These are phyloP conservation scores for Kuraishia capsulata DNA, from an alignment of 805 yeast genomes.

Conservation along the genomic window DNA sequence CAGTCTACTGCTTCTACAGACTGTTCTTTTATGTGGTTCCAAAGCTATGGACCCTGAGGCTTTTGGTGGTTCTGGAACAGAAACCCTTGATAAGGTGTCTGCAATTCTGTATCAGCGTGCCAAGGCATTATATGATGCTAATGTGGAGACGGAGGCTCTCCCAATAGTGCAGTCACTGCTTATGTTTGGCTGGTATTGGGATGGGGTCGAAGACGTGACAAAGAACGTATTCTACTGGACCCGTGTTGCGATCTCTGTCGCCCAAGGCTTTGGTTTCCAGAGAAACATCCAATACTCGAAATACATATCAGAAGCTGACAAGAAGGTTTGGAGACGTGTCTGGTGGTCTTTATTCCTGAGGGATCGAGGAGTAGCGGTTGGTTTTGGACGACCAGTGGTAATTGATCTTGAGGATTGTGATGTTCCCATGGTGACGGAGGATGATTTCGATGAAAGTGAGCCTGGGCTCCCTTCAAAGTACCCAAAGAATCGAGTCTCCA, in stretches of 20 bases:
- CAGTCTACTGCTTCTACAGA: constrained; percentile 52
- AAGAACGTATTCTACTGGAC: constrained; percentile 65
- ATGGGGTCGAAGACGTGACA: constrained; percentile 61
- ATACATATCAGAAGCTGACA: constrained; percentile 8
- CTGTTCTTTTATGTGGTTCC: constrained; percentile 62
- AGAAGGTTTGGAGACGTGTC: constrained; percentile 13
- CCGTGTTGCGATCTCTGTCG: constrained; percentile 57
- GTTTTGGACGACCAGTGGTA: constrained; percentile 64
- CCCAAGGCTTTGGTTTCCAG: constrained; percentile 73
- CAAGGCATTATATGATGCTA: constrained; percentile 64
- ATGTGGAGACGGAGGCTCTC: constrained; percentile 57
- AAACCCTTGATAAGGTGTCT: constrained; percentile 33
- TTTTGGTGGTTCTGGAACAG: constrained; percentile 25
- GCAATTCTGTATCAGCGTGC: constrained; percentile 63
- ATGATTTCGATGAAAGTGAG: constrained; percentile 55
- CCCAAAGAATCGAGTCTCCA: constrained; percentile 34
- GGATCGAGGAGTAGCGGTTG: constrained; percentile 61
- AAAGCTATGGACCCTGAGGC: constrained; percentile 47
- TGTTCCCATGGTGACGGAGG: constrained; percentile 60
- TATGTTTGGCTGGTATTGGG: constrained; percentile 64
- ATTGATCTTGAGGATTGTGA: constrained; percentile 69
- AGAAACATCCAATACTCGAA: constrained; percentile 21
- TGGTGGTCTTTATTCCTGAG: constrained; percentile 76
- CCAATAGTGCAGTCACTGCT: constrained; percentile 52
- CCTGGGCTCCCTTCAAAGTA: constrained; percentile 32